Evolutionary conservation across 306 rosid species (phyloP), one percentile per base, ranked within the genome.

Genomic region (Sicyos edulis): DNA sequence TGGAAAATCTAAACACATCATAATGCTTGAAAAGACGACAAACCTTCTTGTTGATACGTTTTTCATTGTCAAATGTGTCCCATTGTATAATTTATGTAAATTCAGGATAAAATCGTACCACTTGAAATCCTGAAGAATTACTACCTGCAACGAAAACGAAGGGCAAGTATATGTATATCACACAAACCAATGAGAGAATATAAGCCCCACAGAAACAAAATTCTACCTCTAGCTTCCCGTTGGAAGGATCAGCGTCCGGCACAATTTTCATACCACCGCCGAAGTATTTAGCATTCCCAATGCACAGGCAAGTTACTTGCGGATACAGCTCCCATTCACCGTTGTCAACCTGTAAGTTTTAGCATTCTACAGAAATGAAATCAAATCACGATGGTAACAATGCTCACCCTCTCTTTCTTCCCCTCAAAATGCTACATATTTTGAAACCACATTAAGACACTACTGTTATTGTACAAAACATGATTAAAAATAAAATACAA

Each of bases 201-300:
- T 8, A 59, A 7, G 24, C 12, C 52, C 63, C 20, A 56, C n/a
- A 49, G 58, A 76, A 55, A 50, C 75, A n/a, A 56, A 52, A 64
- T 68, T 26, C 53, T 70, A 93, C 98, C 97, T 90, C 96, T 61
- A 93, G 79, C 65, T 70, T 80, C 72, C 96, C 91, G 13, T 64
- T 88, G 75, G 40, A 65, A 62, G 98, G 98, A 73, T 85, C 83
- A 9, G 92, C 92, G 69, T 87, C 88, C 57, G 98, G 98, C 21
- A 92, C 76, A 50, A 93, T 90, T 84, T 88, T 93, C 98, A 93
- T 93, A 78, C 98, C 98, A 52, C 97, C 98, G 12, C 98, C 98
- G 20, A 93, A 93, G 75, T 88, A 93, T 78, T 90, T 93, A 66
- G 87, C 98, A 82, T 93, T 93, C 58, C 98, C 98, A 19, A 85